These are phyloP conservation scores for Kodamaea neixiangensis DNA, from an alignment of 805 yeast genomes.

Conservation along the genomic window DNA sequence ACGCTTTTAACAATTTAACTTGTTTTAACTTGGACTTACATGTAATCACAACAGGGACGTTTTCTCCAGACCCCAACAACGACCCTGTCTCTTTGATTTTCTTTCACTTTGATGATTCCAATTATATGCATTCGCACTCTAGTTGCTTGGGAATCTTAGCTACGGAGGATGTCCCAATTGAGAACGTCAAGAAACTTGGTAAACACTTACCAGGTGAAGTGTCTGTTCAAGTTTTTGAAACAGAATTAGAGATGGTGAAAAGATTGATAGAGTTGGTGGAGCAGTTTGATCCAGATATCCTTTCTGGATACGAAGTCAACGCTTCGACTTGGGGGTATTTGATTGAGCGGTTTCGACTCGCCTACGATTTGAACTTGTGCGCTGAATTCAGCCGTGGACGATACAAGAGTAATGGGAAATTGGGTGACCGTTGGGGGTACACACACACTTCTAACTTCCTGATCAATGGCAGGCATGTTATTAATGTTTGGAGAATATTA, in stretches of 20 bases:
- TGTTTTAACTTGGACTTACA: constrained; percentile 71
- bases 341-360: constrained; percentile 57
- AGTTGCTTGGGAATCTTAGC: constrained; percentile 1
- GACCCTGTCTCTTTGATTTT: constrained; percentile 64
- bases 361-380: constrained; percentile 54
- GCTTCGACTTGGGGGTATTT: constrained; percentile 88
- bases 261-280: constrained; percentile 57
- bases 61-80: constrained; percentile 60
- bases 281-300: constrained; percentile 79
- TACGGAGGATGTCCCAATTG: neutral
- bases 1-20: constrained; percentile 50
- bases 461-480: constrained; percentile 77
- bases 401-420: constrained; percentile 48
- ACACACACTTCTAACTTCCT: constrained; percentile 70
- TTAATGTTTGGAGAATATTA: constrained; percentile 83
- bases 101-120: constrained; percentile 58
- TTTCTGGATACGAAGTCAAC: constrained; percentile 84
- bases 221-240: constrained; percentile 30
- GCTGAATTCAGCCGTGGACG: constrained; percentile 62
- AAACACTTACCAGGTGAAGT: constrained; percentile 4
- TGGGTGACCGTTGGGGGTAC: constrained; percentile 77
- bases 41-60: constrained; percentile 50
- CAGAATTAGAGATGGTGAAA: constrained; percentile 62
- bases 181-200: neutral
- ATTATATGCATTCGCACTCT: constrained; percentile 15